These are phyloP conservation scores for Acacia acuminata DNA, from an alignment of 306 rosid species.

Conservation along the genomic window DNA sequence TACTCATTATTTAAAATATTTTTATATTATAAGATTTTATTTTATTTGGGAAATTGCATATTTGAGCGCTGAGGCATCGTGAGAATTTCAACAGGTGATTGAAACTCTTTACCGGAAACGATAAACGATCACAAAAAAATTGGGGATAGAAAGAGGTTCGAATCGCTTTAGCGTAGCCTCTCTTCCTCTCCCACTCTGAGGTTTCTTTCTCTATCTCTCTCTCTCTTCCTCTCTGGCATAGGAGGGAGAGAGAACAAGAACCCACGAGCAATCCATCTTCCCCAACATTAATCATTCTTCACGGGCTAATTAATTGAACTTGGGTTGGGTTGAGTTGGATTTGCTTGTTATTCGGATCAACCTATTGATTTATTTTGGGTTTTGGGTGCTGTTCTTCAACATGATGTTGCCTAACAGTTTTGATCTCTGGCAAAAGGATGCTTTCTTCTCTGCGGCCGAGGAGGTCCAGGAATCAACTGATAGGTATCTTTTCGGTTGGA, in stretches of 20 bases:
- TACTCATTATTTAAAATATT: too few species aligned
- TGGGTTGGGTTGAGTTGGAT: background rate
- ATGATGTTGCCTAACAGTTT: background rate
- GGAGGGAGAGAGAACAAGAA: background rate
- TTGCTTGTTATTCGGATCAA: background rate
- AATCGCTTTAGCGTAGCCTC: background rate
- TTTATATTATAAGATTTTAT: too few species aligned
- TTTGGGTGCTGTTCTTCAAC: background rate
- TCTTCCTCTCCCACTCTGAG: background rate
- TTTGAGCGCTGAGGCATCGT: background rate
- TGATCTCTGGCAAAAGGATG: slow-evolving; percentile 18
- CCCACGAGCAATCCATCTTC: background rate
- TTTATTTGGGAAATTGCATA: too few species aligned
- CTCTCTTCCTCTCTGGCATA: background rate
- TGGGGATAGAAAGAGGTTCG: background rate
- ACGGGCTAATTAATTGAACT: background rate
- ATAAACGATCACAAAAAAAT: background rate
- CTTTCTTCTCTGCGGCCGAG: slow-evolving; percentile 27
- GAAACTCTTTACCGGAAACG: background rate
- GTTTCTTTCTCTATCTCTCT: background rate
- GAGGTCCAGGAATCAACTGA: slow-evolving; percentile 82
- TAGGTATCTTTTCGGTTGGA: slow-evolving; percentile 39
- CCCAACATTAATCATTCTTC: background rate
- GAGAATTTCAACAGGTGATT: background rate
- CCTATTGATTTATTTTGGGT: background rate